Evolutionary conservation across 768 basidiomycete species (phyloP), one percentile per base, ranked within the genome.

Genomic region (Guyanaporus albipodus): DNA sequence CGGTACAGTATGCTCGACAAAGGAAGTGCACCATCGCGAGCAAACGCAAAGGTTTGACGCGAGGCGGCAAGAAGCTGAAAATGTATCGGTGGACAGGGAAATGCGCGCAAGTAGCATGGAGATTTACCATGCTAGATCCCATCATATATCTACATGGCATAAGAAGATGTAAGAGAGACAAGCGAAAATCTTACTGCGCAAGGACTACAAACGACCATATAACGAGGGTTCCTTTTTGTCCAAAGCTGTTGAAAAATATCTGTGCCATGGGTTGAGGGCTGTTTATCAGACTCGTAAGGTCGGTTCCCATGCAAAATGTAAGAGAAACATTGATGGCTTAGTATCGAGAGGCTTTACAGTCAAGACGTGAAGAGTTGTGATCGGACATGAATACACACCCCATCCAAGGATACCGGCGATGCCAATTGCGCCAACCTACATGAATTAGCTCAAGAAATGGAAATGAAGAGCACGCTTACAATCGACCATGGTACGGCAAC

Each of bases 21-120:
- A 1, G 82, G 82, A 6, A 84, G 75, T 2, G 77, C 83, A 28
- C 80, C 80, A 53, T 84, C 78, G 11, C 82, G 72, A 1, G 79
- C 65, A 54, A 81, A 80, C 0, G 79, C 79, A 44, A 80, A 80
- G 12, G 71, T 67, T 59, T 80, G 79, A n/a, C 79, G 75, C 0
- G 78, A 79, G 19, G 77, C 60, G 6, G 77, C 73, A 12, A 77
- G 68, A 18, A 78, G 50, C 75, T 71, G 38, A 22, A 37, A 29
- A 53, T 46, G 21, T 41, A 19, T 58, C 38, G 57, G 17, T 36
- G 12, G 4, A 1, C 18, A 17, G 17, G 19, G 11, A 26, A 38
- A 28, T 1, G 4, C 7, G 7, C 9, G 2, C 8, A 22, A 19
- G 12, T 15, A 11, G 17, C 3, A 8, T 3, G 19, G 29, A 23